Evolutionary conservation across 805 yeast genomes (phyloP).

Genomic region (Brettanomyces custersianus): DNA sequence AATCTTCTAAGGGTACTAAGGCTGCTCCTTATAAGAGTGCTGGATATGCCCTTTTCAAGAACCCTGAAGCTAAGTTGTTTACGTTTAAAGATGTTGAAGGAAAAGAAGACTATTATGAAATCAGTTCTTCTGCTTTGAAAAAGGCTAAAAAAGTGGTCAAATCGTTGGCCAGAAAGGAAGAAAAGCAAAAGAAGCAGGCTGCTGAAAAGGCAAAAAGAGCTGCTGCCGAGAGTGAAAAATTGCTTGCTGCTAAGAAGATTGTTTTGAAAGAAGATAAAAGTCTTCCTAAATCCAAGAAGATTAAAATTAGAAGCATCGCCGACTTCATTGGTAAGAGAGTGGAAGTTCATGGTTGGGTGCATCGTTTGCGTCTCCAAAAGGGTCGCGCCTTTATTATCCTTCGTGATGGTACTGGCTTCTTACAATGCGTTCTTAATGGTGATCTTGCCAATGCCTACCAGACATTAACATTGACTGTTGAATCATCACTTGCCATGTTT

Average conservation of each 20-base stretch:
- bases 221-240: constrained; percentile 64
- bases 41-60: constrained; percentile 63
- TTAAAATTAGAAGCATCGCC: constrained; percentile 53
- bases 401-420: constrained; percentile 90
- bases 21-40: constrained; percentile 69
- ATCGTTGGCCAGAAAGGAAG: constrained; percentile 74
- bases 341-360: constrained; percentile 88
- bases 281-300: constrained; percentile 57
- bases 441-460: constrained; percentile 86
- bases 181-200: constrained; percentile 54
- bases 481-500: constrained; percentile 69
- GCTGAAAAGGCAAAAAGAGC: constrained; percentile 44
- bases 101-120: constrained; percentile 53
- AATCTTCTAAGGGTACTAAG: constrained; percentile 52
- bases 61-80: constrained; percentile 42
- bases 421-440: constrained; percentile 84
- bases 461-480: constrained; percentile 79
- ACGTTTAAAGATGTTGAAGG: constrained; percentile 57
- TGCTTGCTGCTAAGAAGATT: constrained; percentile 74
- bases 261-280: constrained; percentile 63
- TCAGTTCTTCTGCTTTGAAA: constrained; percentile 84
- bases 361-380: constrained; percentile 87
- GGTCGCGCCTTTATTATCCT: constrained; percentile 84
- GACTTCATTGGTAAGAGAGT: constrained; percentile 59
- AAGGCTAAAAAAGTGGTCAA: constrained; percentile 96